Evolutionary conservation across 495 filamentous ascomycete genomes (phyloP), one percentile per base, ranked within the genome.

Genomic region (Cladorrhinum samala): DNA sequence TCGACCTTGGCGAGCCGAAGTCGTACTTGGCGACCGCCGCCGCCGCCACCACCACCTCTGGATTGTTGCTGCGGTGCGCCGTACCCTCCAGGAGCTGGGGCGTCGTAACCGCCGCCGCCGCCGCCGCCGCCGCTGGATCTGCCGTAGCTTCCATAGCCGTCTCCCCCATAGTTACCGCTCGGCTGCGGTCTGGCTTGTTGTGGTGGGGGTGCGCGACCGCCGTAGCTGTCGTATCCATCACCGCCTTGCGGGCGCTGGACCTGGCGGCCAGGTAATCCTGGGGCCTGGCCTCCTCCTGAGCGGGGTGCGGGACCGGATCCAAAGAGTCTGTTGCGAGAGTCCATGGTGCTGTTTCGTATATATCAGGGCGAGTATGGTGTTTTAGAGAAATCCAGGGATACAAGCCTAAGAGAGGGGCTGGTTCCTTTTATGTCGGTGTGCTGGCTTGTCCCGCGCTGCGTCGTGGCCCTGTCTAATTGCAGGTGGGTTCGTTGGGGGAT

Each of bases 321-420:
- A 46, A 73, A 72, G 45, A 72, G 66, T 43, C 69, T 69, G 59
- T 66, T 70, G 55, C 70, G 64, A 46, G 67, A 46, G 58, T 73
- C 69, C 70, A 73, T 73, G 36, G 9, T 43, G 54, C 9, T 11
- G 18, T 48, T n/a, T 13, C 14, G 13, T 21, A 1, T 46, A 38
- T 24, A 23, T 20, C 19, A 5, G 11, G 37, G 24, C 25, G 24
- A 46, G 9, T 14, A 20, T 20, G 18, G 42, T 24, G 21, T 5
- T 50, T 20, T 40, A 20, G 36, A 8, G n/a, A n/a, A n/a, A n/a
- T n/a, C n/a, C n/a, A n/a, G n/a, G n/a, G n/a, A n/a, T n/a, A n/a
- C n/a, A n/a, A n/a, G n/a, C n/a, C n/a, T n/a, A n/a, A 36, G 13
- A 19, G 45, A 33, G 16, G 7, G 33, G 18, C n/a, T 2, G 25